These are phyloP conservation scores for Apiotrichum gracile DNA, from an alignment of 1,284 basidiomycete genomes.

Conservation along the genomic window DNA sequence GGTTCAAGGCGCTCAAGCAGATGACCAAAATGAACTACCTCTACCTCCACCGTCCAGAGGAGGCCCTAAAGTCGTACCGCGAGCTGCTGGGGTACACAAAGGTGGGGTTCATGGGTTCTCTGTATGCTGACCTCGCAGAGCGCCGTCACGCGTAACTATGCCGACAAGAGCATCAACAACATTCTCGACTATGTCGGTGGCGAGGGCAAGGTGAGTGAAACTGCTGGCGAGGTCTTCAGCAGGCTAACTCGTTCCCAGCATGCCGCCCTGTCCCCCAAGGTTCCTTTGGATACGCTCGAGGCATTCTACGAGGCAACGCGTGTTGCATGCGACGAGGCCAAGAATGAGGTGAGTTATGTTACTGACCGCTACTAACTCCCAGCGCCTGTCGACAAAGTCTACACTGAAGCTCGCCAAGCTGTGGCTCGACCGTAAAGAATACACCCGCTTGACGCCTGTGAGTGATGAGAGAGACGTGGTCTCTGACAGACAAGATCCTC, in stretches of 20 bases:
- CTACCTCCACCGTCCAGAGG: slow-evolving; percentile 65
- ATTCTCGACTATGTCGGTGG: slow-evolving; percentile 95
- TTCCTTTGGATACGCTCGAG: slow-evolving; percentile 83
- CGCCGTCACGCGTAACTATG: slow-evolving; percentile 52
- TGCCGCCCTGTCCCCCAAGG: slow-evolving; percentile 47
- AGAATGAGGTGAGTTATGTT: slow-evolving; percentile 71
- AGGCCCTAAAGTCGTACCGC: slow-evolving; percentile 80
- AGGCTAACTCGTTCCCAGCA: slow-evolving; percentile 28
- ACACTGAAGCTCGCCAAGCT: slow-evolving; percentile 96
- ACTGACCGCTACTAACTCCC: slow-evolving; percentile 4
- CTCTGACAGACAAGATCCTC: slow-evolving; percentile 39
- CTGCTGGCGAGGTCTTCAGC: not conserved
- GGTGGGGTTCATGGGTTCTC: slow-evolving; percentile 20
- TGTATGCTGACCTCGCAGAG: slow-evolving; percentile 17
- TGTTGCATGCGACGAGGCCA: slow-evolving; percentile 80
- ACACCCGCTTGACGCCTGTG: slow-evolving; percentile 71
- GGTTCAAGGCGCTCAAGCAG: slow-evolving; percentile 98
- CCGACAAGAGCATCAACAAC: slow-evolving; percentile 97
- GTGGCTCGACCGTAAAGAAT: slow-evolving; percentile 94
- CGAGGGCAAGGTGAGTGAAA: slow-evolving; percentile 65
- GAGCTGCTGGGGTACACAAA: slow-evolving; percentile 86
- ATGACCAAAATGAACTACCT: slow-evolving; percentile 92
- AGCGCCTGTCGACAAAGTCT: slow-evolving; percentile 91
- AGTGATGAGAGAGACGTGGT: slow-evolving; percentile 11
- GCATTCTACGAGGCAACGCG: slow-evolving; percentile 93